Percentiles rank a stretch among this genome's conserved stretches.
These are phyloP conservation scores for Alternaria sp. DNA, from an alignment of 2,329 filamentous ascomycete species.

Conservation along the genomic window DNA sequence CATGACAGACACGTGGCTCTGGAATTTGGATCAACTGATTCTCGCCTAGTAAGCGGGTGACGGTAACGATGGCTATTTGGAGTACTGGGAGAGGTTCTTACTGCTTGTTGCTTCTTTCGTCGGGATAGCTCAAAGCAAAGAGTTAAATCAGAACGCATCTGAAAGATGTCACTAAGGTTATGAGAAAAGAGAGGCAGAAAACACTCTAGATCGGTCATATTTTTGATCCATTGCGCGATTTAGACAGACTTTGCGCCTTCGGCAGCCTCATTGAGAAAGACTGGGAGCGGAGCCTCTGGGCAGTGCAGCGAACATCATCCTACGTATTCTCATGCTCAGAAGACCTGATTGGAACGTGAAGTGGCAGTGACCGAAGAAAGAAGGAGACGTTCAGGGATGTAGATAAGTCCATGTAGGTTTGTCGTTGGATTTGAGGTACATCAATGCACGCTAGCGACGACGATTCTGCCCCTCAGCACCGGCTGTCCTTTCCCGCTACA, in stretches of 20 bases:
- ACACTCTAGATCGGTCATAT: not conserved
- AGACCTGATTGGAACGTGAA: not conserved
- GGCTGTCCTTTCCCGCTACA: not conserved
- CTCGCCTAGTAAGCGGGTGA: not conserved
- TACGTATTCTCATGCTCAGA: not conserved
- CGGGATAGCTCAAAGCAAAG: not conserved
- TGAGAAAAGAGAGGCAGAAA: not conserved
- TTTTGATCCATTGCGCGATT: not conserved
- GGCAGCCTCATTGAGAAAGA: not conserved
- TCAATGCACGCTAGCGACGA: conserved; percentile 13
- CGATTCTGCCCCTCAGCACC: not conserved
- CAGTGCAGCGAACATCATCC: not conserved
- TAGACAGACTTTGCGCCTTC: not conserved
- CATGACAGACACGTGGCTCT: not conserved
- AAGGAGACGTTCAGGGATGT: not conserved
- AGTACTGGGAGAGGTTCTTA: not conserved
- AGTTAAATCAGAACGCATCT: not conserved
- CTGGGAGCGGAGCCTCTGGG: not conserved
- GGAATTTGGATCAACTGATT: not conserved
- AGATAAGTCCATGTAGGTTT: not conserved
- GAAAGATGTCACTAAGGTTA: not conserved
- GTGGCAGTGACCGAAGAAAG: not conserved
- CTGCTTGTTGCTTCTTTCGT: not conserved
- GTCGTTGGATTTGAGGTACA: conserved; percentile 12
- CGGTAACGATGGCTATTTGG: not conserved